Evolutionary conservation across 768 basidiomycete species (phyloP).

Genomic region (Leucocoprinus birnbaumii): DNA sequence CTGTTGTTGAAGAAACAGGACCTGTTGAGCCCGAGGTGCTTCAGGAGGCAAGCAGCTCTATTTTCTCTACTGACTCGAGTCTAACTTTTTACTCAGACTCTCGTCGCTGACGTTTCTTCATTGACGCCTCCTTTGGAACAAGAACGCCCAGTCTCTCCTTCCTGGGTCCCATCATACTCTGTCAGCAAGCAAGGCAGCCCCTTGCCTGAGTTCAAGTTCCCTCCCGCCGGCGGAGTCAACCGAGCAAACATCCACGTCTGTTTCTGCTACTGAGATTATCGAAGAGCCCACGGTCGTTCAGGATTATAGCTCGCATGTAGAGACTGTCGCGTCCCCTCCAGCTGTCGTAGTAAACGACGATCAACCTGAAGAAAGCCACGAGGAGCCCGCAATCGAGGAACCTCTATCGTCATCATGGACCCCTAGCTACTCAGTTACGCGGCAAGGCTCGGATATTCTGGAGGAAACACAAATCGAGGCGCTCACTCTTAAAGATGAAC

Average conservation of each 20-base stretch:
- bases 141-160: conserved; percentile 7
- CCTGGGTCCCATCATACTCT: conserved; percentile 22
- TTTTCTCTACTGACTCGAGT: not conserved
- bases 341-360: not conserved
- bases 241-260: not conserved
- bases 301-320: not conserved
- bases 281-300: not conserved
- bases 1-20: not conserved
- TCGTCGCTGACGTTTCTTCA: not conserved
- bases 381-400: conserved; percentile 2
- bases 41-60: not conserved
- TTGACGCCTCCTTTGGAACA: conserved; percentile 4
- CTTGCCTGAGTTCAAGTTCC: not conserved
- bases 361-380: conserved; percentile 1
- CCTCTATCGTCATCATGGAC: conserved; percentile 16
- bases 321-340: not conserved
- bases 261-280: not conserved
- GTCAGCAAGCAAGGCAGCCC: conserved; percentile 21
- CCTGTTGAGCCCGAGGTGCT: not conserved
- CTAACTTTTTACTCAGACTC: not conserved
- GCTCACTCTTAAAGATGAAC: not conserved
- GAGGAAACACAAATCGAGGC: conserved; percentile 7
- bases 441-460: conserved; percentile 14
- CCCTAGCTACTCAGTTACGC: conserved; percentile 19
- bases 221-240: not conserved